These are phyloP conservation scores for Alternaria sp. DNA, from an alignment of 2,329 filamentous ascomycete genomes.

Conservation along the genomic window DNA sequence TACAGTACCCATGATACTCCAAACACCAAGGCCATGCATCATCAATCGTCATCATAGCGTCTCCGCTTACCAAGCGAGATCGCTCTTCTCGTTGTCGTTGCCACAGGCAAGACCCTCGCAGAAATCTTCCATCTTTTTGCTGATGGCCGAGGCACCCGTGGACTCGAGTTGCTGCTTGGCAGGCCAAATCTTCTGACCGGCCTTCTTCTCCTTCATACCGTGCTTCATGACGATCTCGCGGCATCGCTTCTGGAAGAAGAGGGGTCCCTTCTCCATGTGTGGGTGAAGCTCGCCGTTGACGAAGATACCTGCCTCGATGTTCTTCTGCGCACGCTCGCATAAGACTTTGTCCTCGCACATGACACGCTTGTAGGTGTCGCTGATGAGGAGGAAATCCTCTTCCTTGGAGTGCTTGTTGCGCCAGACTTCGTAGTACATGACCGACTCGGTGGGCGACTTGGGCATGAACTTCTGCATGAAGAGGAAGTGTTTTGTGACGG, in stretches of 20 bases:
- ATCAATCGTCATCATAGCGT: constrained; percentile 11
- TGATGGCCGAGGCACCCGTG: constrained; percentile 28
- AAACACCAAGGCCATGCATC: constrained; percentile 31
- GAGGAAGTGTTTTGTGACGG: constrained; percentile 62
- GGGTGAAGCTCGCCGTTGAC: constrained; percentile 71
- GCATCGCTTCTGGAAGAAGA: constrained; percentile 64
- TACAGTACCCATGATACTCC: constrained; percentile 22
- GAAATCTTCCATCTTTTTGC: constrained; percentile 41
- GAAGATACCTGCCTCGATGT: constrained; percentile 69
- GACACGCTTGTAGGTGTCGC: constrained; percentile 68
- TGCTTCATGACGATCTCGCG: constrained; percentile 61
- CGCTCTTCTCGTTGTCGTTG: constrained; percentile 40
- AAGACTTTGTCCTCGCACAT: constrained; percentile 71
- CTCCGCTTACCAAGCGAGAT: constrained; percentile 33
- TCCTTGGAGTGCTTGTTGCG: constrained; percentile 68
- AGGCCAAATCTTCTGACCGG: constrained; percentile 62
- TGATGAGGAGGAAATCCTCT: constrained; percentile 65
- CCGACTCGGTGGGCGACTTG: constrained; percentile 58
- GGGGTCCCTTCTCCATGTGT: constrained; percentile 65
- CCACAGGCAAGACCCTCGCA: constrained; percentile 40
- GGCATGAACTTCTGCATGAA: constrained; percentile 71
- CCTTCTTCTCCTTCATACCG: constrained; percentile 57
- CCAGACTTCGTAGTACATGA: constrained; percentile 70
- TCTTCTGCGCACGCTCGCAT: constrained; percentile 66
- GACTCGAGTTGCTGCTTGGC: constrained; percentile 51